Evolutionary conservation across 345 rosid species (phyloP).

Genomic region (Eucalyptus decipiens): DNA sequence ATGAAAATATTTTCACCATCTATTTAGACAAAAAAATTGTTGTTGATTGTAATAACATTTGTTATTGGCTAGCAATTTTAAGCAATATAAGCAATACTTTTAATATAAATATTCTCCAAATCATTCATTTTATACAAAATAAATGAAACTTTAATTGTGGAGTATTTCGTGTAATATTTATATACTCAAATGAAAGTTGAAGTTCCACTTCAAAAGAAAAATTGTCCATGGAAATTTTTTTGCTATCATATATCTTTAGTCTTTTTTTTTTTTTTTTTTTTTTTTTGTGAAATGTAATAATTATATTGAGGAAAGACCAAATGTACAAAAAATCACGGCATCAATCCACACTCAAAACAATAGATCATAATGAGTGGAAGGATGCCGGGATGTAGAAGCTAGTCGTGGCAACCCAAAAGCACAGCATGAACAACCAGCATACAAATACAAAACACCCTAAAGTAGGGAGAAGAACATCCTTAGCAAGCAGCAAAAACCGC

Average conservation of each 20-base stretch:
- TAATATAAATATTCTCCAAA: neutral
- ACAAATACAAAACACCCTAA: too few relatives aligned
- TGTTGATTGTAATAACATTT: neutral
- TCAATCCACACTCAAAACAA: too few relatives aligned
- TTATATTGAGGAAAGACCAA: too few relatives aligned
- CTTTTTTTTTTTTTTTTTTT: too few relatives aligned
- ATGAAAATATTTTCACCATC: neutral
- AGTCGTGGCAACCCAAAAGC: too few relatives aligned
- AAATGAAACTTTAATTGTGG: neutral
- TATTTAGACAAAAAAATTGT: neutral
- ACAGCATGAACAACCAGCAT: too few relatives aligned
- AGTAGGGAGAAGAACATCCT: too few relatives aligned
- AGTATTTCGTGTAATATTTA: neutral
- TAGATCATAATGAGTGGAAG: too few relatives aligned
- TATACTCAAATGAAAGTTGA: neutral
- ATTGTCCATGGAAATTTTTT: neutral
- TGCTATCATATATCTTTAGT: neutral
- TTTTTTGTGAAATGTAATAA: too few relatives aligned
- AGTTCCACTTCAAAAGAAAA: neutral
- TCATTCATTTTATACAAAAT: neutral
- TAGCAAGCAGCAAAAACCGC: too few relatives aligned
- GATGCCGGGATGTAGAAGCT: too few relatives aligned
- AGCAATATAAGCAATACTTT: neutral
- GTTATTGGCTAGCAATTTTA: neutral
- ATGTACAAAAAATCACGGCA: too few relatives aligned